Percentiles rank a stretch among this genome's conserved stretches.
Conservation (phyloP, 768 basidiomycete genomes). For the Tricholoma matsutake region DNA sequence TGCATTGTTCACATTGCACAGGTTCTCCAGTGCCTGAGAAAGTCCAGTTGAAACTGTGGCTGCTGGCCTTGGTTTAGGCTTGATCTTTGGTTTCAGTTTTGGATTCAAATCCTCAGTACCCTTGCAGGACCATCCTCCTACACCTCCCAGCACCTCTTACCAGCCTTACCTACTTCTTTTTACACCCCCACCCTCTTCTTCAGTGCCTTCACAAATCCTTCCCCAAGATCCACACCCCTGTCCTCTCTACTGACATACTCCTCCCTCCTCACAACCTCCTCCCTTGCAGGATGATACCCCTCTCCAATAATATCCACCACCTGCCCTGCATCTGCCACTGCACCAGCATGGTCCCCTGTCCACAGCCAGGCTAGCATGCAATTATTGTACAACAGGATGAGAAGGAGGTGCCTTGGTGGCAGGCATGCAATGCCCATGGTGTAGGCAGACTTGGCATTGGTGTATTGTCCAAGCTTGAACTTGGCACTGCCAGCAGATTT, state of each 20-base stretch:
- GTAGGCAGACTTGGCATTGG: slow-evolving; percentile 75
- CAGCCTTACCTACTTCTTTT: slow-evolving; percentile 48
- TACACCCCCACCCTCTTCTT: slow-evolving; percentile 79
- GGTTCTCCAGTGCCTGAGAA: slow-evolving; percentile 63
- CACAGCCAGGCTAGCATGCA: slow-evolving; percentile 76
- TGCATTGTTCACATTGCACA: slow-evolving; percentile 59
- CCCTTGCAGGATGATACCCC: slow-evolving; percentile 28
- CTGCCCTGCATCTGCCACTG: slow-evolving; percentile 60
- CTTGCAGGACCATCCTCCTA: slow-evolving; percentile 53
- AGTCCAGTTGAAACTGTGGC: slow-evolving; percentile 27
- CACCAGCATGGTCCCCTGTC: slow-evolving; percentile 67
- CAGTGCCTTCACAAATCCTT: slow-evolving; percentile 78
- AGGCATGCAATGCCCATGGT: slow-evolving; percentile 63
- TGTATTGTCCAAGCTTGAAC: slow-evolving; percentile 91
- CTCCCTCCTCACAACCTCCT: slow-evolving; percentile 39
- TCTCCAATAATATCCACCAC: slow-evolving; percentile 57
- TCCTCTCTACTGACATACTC: slow-evolving; percentile 34
- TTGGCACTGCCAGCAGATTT: slow-evolving; percentile 70
- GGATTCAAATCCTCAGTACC: slow-evolving; percentile 12
- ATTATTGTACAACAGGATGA: slow-evolving; percentile 79
- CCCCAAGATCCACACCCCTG: slow-evolving; percentile 61
- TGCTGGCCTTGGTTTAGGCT: slow-evolving; percentile 25
- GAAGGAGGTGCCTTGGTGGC: slow-evolving; percentile 63
- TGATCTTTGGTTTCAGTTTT: slow-evolving; percentile 27
- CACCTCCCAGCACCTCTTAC: slow-evolving; percentile 71